Evolutionary conservation across 805 yeast species (phyloP).

Genomic region (Pichia kluyveri): DNA sequence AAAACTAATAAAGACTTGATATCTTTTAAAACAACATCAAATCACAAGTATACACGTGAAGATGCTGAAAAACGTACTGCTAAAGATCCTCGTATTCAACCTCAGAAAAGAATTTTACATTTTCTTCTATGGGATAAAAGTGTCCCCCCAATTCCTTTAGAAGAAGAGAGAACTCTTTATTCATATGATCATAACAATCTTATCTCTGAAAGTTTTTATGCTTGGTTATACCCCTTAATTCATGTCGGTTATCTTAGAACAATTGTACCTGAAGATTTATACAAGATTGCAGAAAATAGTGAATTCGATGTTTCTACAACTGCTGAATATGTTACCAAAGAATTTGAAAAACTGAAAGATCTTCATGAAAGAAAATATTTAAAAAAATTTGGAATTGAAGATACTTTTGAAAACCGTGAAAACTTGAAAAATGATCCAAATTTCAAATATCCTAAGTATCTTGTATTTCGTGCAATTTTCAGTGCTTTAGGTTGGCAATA

Average conservation of each 20-base stretch:
- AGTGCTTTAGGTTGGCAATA: constrained; percentile 41
- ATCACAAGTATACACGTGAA: too few species aligned
- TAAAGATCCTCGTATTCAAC: constrained; percentile 15
- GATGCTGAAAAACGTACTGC: constrained; percentile 12
- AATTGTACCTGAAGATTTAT: constrained; percentile 57
- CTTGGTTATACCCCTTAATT: constrained; percentile 64
- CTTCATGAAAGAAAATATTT: constrained; percentile 26
- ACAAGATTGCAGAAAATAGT: constrained; percentile 29
- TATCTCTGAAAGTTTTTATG: constrained; percentile 38
- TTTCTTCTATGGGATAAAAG: constrained; percentile 22
- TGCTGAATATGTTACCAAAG: too few species aligned
- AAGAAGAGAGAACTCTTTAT: constrained; percentile 38
- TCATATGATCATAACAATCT: constrained; percentile 34
- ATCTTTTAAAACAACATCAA: too few species aligned
- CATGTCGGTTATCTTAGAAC: constrained; percentile 64
- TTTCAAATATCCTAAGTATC: constrained; percentile 32
- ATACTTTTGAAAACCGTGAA: constrained; percentile 28
- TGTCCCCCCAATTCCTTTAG: constrained; percentile 45
- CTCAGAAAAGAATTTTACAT: constrained; percentile 29
- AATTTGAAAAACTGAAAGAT: constrained; percentile 24
- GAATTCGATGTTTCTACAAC: constrained; percentile 35
- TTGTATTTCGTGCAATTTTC: constrained; percentile 40
- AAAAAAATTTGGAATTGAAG: constrained; percentile 23
- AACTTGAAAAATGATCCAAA: constrained; percentile 22
- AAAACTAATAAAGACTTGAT: too few species aligned